phyloP scores from a whole-genome alignment of 495 filamentous ascomycete species.

The Talaromyces borbonicus region DNA sequence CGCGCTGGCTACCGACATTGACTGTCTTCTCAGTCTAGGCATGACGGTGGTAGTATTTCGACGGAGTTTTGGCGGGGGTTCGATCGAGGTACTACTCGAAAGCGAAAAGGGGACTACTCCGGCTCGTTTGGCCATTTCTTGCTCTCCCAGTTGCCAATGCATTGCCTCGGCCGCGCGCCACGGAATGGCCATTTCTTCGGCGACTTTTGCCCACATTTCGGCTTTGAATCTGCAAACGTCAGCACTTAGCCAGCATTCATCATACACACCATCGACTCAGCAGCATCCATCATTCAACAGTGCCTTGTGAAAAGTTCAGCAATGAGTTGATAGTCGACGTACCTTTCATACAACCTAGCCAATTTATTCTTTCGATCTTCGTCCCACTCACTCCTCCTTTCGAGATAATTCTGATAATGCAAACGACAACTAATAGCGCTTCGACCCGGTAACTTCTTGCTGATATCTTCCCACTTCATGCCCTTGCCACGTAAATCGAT shows the following conservation, averaged over 20 bases:
- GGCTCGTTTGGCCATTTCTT: conserved; percentile 86
- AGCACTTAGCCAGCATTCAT: not conserved
- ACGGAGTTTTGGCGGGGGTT: conserved; percentile 35
- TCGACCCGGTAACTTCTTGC: conserved; percentile 75
- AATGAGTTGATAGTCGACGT: conserved; percentile 30
- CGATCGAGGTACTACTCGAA: conserved; percentile 49
- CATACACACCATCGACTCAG: not conserved
- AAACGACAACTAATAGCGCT: conserved; percentile 89
- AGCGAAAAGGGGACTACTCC: conserved; percentile 72
- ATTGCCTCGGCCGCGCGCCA: conserved; percentile 95
- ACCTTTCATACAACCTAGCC: conserved; percentile 92
- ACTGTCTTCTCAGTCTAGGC: conserved; percentile 30
- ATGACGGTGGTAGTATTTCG: conserved; percentile 34
- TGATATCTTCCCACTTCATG: conserved; percentile 99
- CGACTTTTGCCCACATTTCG: conserved; percentile 93
- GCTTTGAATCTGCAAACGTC: conserved; percentile 66
- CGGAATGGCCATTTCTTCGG: conserved; percentile 89
- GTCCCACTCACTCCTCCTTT: conserved; percentile 84
- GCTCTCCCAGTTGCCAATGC: conserved; percentile 94
- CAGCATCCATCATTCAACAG: no score
- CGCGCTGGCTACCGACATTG: conserved; percentile 4
- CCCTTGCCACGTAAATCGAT: conserved; percentile 79
- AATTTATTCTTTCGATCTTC: conserved; percentile 97
- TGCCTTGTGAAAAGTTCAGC: no score
- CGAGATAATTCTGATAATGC: conserved; percentile 96